Base-by-base conservation (phyloP, 352 stramenopile species). In the Pythium utonaiense region DNA sequence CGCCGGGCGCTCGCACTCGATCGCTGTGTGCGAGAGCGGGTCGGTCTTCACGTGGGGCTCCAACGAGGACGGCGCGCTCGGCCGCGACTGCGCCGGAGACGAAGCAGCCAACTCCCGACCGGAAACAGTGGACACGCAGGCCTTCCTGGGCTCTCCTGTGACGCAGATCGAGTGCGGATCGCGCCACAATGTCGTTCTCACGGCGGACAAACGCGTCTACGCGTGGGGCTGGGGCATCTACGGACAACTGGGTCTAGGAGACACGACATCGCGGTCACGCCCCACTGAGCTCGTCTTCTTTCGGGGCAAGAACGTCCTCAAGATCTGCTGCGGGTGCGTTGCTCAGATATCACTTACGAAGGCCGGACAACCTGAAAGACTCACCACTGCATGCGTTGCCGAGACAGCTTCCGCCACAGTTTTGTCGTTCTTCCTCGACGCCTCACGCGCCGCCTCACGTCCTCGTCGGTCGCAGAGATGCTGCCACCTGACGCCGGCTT, bases 1-100 rank as follows among this genome's bases (percentile, higher is more conserved):
- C 3, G 66, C 62, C 27, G 72, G 72, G 1, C 87, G 86, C 27
- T 69, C 94, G 16, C 84, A 96, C 61, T 94, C 74, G 30, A 66
- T 91, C 48, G 86, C 72, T 9, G 60, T 92, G 9, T 86, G 67
- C 7, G 56, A 76, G 44, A 60, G 53, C 57, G 67, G 64, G n/a
- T 34, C 33, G 0, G 21, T 77, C 3, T 70, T 63, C 33, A 64
- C 72, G 44, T 80, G 71, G 69, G 72, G 72, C 6, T 75, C 64
- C n/a, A 74, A 71, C 19, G 69, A 75, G n/a, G 71, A 80, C 47
- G 72, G 69, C 13, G 69, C 71, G 25, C 60, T 77, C 24, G 72
- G 72, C 6, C 50, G 62, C 13, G 22, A 47, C 48, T 48, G 33
- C 38, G 25, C 34, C 3, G 19, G 25, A 3, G 61, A 71, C 19